Evolutionary conservation across 106 monocot species (phyloP).

Genomic region (Gastrodia elata): DNA sequence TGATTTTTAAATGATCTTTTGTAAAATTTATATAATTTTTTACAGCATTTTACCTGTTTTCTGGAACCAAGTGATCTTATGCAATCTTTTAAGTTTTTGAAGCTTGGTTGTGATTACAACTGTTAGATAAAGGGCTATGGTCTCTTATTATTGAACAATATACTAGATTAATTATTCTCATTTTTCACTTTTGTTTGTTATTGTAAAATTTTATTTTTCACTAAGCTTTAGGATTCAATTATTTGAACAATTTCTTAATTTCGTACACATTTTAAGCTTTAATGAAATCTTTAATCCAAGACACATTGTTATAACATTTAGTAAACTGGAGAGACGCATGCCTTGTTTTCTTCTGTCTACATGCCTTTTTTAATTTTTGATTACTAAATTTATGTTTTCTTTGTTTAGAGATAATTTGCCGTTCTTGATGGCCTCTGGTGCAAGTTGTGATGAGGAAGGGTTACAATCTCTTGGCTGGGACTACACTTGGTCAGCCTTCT

Average conservation of each 20-base stretch:
- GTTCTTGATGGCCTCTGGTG: background rate
- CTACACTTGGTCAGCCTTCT: constrained; percentile 1
- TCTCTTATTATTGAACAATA: background rate
- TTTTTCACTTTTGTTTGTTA: background rate
- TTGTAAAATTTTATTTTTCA: background rate
- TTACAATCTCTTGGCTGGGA: constrained; percentile 7
- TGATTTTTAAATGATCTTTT: background rate
- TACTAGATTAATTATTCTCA: background rate
- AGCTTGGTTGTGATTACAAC: background rate
- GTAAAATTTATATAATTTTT: background rate
- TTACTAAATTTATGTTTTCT: background rate
- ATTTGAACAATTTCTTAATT: too few relatives aligned
- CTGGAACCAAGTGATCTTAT: background rate
- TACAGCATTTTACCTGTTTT: background rate
- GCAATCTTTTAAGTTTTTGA: background rate
- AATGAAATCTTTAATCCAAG: background rate
- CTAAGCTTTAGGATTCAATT: too few relatives aligned
- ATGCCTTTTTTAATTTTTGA: background rate
- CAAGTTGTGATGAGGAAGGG: background rate
- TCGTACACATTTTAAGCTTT: too few relatives aligned
- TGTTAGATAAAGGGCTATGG: background rate
- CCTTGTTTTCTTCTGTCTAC: background rate
- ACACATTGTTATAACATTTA: background rate
- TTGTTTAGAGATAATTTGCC: background rate
- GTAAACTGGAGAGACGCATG: background rate